Evolutionary conservation across 345 rosid species (phyloP).

Genomic region (Balakata baccata): DNA sequence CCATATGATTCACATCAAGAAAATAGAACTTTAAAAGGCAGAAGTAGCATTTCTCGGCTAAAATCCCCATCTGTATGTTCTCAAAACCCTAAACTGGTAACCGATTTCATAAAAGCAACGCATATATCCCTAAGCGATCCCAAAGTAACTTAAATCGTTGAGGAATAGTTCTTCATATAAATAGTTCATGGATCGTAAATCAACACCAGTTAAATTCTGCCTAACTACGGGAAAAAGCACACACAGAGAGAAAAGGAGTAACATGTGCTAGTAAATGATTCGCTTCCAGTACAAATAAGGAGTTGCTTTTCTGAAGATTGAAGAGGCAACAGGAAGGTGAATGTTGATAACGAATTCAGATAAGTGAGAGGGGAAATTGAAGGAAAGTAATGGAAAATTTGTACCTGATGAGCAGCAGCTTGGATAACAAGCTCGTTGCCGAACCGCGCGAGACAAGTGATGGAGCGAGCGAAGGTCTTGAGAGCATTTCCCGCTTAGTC

Average conservation of each 20-base stretch:
- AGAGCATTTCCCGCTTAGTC: constrained; percentile 73
- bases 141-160: neutral
- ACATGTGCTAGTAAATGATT: neutral
- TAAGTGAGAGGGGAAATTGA: too few relatives aligned
- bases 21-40: neutral
- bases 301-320: neutral
- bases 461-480: constrained; percentile 69
- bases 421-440: constrained; percentile 84
- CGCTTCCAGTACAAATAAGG: neutral
- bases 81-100: constrained; percentile 6
- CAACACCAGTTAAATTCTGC: neutral
- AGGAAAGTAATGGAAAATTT: neutral
- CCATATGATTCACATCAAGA: neutral
- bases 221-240: neutral
- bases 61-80: neutral
- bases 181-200: neutral
- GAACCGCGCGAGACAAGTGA: constrained; percentile 73
- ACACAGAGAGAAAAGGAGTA: too few relatives aligned
- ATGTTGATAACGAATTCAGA: neutral
- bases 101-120: neutral
- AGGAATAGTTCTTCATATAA: neutral
- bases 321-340: neutral
- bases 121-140: neutral
- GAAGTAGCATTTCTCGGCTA: neutral
- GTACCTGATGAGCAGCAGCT: constrained; percentile 71